phyloP scores from a whole-genome alignment of 1,139 yeast genomes.

The Ashbya aceris region DNA sequence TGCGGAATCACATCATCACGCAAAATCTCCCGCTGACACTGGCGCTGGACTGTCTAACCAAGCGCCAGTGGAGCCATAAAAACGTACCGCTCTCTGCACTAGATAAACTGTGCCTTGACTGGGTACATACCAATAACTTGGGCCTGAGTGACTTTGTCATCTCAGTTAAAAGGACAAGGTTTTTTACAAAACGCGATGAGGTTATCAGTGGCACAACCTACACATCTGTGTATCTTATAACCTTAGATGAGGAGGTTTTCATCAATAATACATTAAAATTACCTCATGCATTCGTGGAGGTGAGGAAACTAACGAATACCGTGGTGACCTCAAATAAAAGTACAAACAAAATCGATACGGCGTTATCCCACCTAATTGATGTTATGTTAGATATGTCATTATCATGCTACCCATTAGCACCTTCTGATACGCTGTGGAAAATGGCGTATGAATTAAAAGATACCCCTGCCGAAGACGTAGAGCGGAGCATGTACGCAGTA shows the following conservation, averaged over 20 bases:
- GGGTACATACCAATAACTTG: slow-evolving; percentile 40
- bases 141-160: slow-evolving; percentile 36
- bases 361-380: neutral
- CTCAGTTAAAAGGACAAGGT: slow-evolving; percentile 42
- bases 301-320: slow-evolving; percentile 27
- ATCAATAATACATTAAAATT: slow-evolving; percentile 8
- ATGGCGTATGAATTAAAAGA: slow-evolving; percentile 20
- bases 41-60: slow-evolving; percentile 2
- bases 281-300: slow-evolving; percentile 35
- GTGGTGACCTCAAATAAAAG: neutral
- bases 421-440: slow-evolving; percentile 1
- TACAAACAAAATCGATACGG: neutral
- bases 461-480: slow-evolving; percentile 24
- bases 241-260: slow-evolving; percentile 21
- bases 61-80: neutral
- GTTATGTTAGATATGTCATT: neutral
- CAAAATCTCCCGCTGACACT: slow-evolving; percentile 11
- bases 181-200: slow-evolving; percentile 15
- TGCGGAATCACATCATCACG: slow-evolving; percentile 25
- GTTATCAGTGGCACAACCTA: slow-evolving; percentile 14
- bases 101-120: slow-evolving; percentile 44
- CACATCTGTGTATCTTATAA: slow-evolving; percentile 12
- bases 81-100: slow-evolving; percentile 26
- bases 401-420: neutral
- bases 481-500: neutral